Evolutionary conservation across 352 stramenopile species (phyloP), one percentile per base, ranked within the genome.

Genomic region (Phytopythium ostracodes): DNA sequence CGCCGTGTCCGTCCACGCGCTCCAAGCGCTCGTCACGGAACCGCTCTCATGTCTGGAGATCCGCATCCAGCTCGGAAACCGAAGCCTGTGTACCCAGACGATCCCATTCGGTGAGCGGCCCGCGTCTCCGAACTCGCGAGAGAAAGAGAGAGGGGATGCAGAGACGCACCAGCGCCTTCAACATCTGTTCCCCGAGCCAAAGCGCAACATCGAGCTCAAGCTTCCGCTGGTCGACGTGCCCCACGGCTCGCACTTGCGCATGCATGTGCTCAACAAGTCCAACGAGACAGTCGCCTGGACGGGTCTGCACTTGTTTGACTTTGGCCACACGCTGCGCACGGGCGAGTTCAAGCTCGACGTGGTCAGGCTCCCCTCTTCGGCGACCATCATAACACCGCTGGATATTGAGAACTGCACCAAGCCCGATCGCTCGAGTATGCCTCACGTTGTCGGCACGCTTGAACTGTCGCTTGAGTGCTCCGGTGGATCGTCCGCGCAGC

Each of bases 301-400:
- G 17, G 87, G 84, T 4, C 47, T 91, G 12, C 80, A 93, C 25
- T 61, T 94, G 11, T 94, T 96, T 31, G 84, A 93, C 51, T 96
- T 94, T 63, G 79, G 87, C 2, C 85, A 96, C 44, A 76, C 68
- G 0, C 62, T 96, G 47, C 69, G 84, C 35, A 79, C 62, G 20
- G 85, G 85, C 15, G 70, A 71, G 2, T 62, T 79, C 5, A 43
- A 65, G 0, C 59, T 94, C 40, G 78, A 91, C 52, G 73, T 96
- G 7, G 66, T 71, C 22, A 63, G 51, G 49, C 56, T 56, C 36
- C 68, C 52, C 46, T 44, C 53, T 27, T 65, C 62, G 8, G 63
- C 55, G 1, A 63, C 31, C 1, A 72, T 68, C 29, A 72, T 85
- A 15, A 92, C 83, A 8, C 68, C 81, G 0, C 68, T 93, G 7